These are phyloP conservation scores for Suillus brevipes DNA, from an alignment of 768 basidiomycete species.

Conservation along the genomic window DNA sequence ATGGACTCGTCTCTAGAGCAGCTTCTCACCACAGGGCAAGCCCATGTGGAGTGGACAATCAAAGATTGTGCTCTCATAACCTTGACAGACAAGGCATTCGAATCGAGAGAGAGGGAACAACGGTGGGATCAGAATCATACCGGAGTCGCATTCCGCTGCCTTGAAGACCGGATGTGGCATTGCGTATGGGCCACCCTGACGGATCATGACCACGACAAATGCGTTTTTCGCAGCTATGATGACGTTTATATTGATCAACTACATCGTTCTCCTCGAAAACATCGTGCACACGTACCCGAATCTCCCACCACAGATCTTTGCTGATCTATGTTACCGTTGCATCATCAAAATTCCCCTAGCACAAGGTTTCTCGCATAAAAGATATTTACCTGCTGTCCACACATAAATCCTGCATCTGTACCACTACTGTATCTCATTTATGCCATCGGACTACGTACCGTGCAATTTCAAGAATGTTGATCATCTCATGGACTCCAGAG, in stretches of 20 bases:
- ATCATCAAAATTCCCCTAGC: neutral
- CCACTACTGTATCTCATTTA: neutral
- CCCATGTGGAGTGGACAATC: conserved; percentile 42
- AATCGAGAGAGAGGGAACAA: conserved; percentile 33
- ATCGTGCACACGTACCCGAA: conserved; percentile 21
- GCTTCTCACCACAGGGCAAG: conserved; percentile 39
- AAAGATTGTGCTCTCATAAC: conserved; percentile 54
- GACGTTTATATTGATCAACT: conserved; percentile 57
- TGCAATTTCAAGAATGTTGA: neutral
- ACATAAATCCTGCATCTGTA: conserved; percentile 1
- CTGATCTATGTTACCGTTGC: conserved; percentile 11
- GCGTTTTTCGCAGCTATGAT: conserved; percentile 57
- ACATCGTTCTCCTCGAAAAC: conserved; percentile 43
- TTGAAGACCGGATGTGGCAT: conserved; percentile 51
- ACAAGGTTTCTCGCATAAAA: neutral
- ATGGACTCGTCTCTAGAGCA: conserved; percentile 44
- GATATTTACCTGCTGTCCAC: neutral
- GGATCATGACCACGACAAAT: conserved; percentile 48
- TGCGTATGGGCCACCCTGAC: conserved; percentile 65
- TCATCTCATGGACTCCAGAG: neutral
- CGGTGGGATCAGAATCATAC: conserved; percentile 39
- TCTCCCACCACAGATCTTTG: conserved; percentile 24
- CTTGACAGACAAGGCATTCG: conserved; percentile 60
- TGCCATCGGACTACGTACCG: neutral
- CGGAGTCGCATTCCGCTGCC: conserved; percentile 55